These are phyloP conservation scores for Rhododendron simsii DNA, from an alignment of 148 eudicot species.

Conservation along the genomic window DNA sequence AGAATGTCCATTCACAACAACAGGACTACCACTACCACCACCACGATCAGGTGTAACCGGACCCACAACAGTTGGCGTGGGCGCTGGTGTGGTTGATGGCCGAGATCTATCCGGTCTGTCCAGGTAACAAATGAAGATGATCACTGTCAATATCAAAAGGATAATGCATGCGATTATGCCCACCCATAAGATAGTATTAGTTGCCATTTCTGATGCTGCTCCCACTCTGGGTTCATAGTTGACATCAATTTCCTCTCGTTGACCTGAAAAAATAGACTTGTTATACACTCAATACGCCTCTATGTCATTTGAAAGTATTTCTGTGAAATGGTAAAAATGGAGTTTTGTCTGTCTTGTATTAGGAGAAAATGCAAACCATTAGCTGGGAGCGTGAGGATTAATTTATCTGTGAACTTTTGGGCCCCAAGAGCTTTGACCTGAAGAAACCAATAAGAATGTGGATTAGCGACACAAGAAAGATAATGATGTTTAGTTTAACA, in stretches of 20 bases:
- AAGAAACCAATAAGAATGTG: neutral
- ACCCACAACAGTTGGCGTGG: constrained; percentile 23
- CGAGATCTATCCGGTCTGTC: constrained; percentile 27
- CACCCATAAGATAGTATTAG: constrained; percentile 19
- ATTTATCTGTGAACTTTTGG: constrained; percentile 46
- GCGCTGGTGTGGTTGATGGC: constrained; percentile 11
- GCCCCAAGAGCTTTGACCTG: constrained; percentile 43
- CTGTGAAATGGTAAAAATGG: neutral
- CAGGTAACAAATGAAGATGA: constrained; percentile 25
- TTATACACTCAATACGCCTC: neutral
- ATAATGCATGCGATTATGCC: constrained; percentile 16
- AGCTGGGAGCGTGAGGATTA: constrained; percentile 57
- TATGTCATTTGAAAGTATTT: neutral
- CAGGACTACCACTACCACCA: constrained; percentile 16
- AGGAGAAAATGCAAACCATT: constrained; percentile 37
- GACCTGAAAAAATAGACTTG: constrained; percentile 40
- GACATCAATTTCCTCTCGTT: constrained; percentile 58
- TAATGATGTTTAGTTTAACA: neutral
- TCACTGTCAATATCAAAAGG: constrained; percentile 29
- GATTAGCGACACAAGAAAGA: neutral
- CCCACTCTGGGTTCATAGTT: constrained; percentile 33
- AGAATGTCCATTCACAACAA: constrained; percentile 42
- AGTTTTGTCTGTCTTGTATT: neutral
- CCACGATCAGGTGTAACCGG: constrained; percentile 45
- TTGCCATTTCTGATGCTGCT: neutral